Base-by-base conservation (phyloP, 768 basidiomycete species). In the Rhizopogon roseolus region DNA sequence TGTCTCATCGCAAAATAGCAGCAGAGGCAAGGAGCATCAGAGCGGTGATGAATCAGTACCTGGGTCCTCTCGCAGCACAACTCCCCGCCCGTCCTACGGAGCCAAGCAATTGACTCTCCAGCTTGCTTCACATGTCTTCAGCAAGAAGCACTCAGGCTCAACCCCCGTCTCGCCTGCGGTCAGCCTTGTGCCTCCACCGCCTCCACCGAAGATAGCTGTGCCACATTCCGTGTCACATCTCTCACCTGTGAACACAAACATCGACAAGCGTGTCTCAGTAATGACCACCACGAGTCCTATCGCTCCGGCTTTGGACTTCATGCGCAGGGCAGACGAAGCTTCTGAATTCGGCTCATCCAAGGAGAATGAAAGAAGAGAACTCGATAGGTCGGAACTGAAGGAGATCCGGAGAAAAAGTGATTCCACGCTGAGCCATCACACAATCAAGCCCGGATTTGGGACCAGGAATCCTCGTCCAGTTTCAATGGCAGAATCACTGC, bases 321-420 rank as follows among this genome's bases (percentile, higher is more conserved):
- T 85, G 58, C 67, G 71, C 41, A 73, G 62, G 57, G 69, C 65
- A 22, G 75, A 73, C 56, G 73, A 74, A 55, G 58, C 59, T 57
- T 58, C 41, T 53, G 67, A 65, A 16, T 60, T 56, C 29, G 11
- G 54, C 3, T 49, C 52, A 50, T 54, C 50, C 32, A 64, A 62
- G 55, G 66, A 63, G 57, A 64, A 55, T 34, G 63, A 62, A 42
- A 58, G 56, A 60, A 73, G 61, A 46, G 70, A 71, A 28, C 53
- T 59, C 27, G 71, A 69, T 42, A 60, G 71, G 64, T 61, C 55
- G 41, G 77, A 80, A 43, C 66, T 66, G 62, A 90, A 86, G 72
- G 89, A 91, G 57, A 75, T 76, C 32, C 87, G 88, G 85, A 73
- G 89, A 62, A 88, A 87, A 71, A 90, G 88, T 60, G 89, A 92